A percentile compares a stretch with the other conserved stretches of the same genome.
Evolutionary conservation across 495 filamentous ascomycete genomes (phyloP).

Genomic region (Hypoxylon crocopeplum): DNA sequence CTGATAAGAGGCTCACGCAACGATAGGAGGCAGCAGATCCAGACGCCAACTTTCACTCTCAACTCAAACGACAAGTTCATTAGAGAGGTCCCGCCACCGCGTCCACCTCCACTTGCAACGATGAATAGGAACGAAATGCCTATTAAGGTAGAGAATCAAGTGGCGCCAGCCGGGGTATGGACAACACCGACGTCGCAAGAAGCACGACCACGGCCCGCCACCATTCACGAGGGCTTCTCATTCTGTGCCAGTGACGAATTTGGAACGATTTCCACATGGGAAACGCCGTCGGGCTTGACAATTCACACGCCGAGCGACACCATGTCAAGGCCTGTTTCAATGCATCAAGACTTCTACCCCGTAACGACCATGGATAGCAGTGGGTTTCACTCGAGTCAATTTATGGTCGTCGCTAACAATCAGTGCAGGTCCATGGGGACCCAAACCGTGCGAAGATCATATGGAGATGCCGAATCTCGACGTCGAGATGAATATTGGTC

Average conservation of each 20-base stretch:
- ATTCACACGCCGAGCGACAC: constrained; percentile 55
- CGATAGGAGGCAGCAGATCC: constrained; percentile 52
- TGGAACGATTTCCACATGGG: constrained; percentile 59
- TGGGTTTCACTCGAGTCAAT: constrained; percentile 45
- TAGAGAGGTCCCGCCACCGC: constrained; percentile 46
- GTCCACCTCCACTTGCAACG: constrained; percentile 43
- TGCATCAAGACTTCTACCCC: constrained; percentile 62
- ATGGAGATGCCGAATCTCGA: constrained; percentile 56
- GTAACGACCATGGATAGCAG: constrained; percentile 55
- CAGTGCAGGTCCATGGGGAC: constrained; percentile 54
- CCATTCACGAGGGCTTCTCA: constrained; percentile 65
- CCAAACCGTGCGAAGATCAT: constrained; percentile 58
- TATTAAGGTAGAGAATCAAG: constrained; percentile 46
- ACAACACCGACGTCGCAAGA: constrained; percentile 52
- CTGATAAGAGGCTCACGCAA: constrained; percentile 38
- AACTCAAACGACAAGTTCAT: constrained; percentile 46
- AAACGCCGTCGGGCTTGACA: constrained; percentile 58
- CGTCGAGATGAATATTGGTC: constrained; percentile 59
- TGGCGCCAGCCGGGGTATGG: constrained; percentile 51
- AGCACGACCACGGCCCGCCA: constrained; percentile 58
- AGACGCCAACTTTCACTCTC: constrained; percentile 51
- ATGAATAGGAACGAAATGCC: constrained; percentile 53
- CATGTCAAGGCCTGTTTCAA: constrained; percentile 56
- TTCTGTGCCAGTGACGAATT: constrained; percentile 62
- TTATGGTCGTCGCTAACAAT: constrained; percentile 34